Base-by-base conservation (phyloP, 345 rosid genomes). In the Erucastrum elatum region DNA sequence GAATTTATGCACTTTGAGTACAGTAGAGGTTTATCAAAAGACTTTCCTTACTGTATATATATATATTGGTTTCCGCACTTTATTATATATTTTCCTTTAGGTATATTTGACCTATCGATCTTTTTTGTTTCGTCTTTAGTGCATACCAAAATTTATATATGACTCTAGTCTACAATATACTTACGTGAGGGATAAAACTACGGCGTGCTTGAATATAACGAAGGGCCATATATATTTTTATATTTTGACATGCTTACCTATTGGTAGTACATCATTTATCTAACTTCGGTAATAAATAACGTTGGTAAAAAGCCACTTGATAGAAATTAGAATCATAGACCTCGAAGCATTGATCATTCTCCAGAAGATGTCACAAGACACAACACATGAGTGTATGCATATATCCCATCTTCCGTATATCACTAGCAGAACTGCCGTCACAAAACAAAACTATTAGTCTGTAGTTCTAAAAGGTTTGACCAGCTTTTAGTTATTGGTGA, bases 1-100 rank as follows among this genome's bases (percentile, higher is more conserved):
- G 5, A 67, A 60, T 46, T 9, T 60, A 15, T 41, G 70, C 74
- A 68, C 75, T 68, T 79, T 79, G 78, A 79, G 82, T 74, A 74
- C 21, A 74, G 46, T 72, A 69, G 75, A 79, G 78, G 78, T 79
- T 44, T 34, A 15, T 59, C 68, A 30, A 71, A 21, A 25, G 55
- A 72, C 72, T 71, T 77, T 77, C 60, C 44, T 62, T 70, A 35
- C 56, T 33, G 2, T 62, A 7, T 16, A 4, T 62, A 7, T 16
- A 4, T 49, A 4, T 49, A 44, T 25, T 46, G 17, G 21, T 49
- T 49, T 49, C 8, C 8, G 25, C 15, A 76, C 74, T 44, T 68
- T 46, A 61, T 69, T 69, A 9, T 25, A 61, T 69, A 15, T 63
- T n/a, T 63, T 63, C 66, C 3, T 6, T 31, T 68, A 1, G 33